These are phyloP conservation scores for Calonectria pseudoreteaudii DNA, from an alignment of 2,329 filamentous ascomycete species.

Conservation along the genomic window DNA sequence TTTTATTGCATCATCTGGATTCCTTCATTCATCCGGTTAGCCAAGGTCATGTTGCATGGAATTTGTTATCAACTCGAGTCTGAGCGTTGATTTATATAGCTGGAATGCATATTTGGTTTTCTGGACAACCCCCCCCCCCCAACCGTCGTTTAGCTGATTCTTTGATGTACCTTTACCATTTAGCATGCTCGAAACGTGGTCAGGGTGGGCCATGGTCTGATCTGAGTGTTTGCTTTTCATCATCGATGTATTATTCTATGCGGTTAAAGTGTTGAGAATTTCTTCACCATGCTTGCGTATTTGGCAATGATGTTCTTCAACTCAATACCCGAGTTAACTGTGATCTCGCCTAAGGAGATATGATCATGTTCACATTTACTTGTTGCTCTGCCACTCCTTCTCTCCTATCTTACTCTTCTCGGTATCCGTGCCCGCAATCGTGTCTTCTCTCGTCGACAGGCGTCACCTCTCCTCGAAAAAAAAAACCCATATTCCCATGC, in stretches of 20 bases:
- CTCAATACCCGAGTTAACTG: background rate
- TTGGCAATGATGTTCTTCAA: background rate
- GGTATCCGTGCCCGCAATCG: background rate
- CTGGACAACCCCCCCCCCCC: background rate
- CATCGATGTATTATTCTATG: background rate
- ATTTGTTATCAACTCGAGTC: background rate
- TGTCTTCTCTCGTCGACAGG: background rate
- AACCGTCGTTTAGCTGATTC: background rate
- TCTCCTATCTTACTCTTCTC: background rate
- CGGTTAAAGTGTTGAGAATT: background rate
- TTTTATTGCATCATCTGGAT: background rate
- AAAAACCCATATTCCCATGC: background rate
- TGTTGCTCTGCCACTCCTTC: background rate
- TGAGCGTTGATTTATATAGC: background rate
- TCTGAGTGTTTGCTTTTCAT: background rate
- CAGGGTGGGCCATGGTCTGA: background rate
- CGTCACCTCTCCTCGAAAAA: background rate
- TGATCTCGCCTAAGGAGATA: background rate
- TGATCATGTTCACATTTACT: slow-evolving; percentile 29
- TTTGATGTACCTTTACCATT: background rate
- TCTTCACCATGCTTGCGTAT: background rate
- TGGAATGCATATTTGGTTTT: too few species aligned
- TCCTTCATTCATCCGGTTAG: background rate
- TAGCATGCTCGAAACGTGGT: background rate
- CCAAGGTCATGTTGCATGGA: background rate